Conservation (phyloP, 805 yeast genomes). For the Danielozyma ontarioensis region DNA sequence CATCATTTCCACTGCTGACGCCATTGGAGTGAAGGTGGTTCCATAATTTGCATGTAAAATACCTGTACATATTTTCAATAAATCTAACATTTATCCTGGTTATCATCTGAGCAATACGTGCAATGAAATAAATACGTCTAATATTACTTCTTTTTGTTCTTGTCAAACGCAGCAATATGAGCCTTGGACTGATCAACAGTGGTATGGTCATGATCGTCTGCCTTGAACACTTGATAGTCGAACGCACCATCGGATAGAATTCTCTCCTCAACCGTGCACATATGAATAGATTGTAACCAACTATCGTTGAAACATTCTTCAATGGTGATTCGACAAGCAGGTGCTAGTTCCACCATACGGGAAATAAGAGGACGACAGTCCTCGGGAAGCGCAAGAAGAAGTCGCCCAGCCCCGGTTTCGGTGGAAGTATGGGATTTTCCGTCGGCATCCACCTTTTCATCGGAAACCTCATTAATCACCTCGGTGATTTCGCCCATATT, state of each 20-base stretch:
- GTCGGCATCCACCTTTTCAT: constrained; percentile 11
- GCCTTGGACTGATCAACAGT: constrained; percentile 91
- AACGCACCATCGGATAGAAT: constrained; percentile 33
- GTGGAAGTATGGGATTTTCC: constrained; percentile 56
- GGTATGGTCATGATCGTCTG: constrained; percentile 73
- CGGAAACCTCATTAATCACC: constrained; percentile 12
- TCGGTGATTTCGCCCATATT: constrained; percentile 13
- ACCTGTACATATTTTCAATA: background rate
- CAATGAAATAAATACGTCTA: too few species aligned
- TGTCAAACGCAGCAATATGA: constrained; percentile 89
- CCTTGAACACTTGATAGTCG: constrained; percentile 34
- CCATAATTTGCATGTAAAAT: constrained; percentile 31
- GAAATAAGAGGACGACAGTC: constrained; percentile 64
- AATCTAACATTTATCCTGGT: background rate
- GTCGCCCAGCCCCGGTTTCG: constrained; percentile 65
- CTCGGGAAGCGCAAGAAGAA: constrained; percentile 64
- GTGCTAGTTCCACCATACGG: constrained; percentile 78
- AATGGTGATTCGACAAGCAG: constrained; percentile 77
- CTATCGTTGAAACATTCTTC: constrained; percentile 72
- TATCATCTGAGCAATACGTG: background rate
- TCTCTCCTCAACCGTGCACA: constrained; percentile 59
- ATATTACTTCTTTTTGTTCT: constrained; percentile 60
- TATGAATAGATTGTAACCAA: constrained; percentile 59
- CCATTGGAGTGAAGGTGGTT: constrained; percentile 80
- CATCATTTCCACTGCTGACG: constrained; percentile 82